A percentile compares a stretch with the other conserved stretches of the same genome.
Evolutionary conservation across 208 protist species (phyloP).

Genomic region (Acanthamoeba sp.): DNA sequence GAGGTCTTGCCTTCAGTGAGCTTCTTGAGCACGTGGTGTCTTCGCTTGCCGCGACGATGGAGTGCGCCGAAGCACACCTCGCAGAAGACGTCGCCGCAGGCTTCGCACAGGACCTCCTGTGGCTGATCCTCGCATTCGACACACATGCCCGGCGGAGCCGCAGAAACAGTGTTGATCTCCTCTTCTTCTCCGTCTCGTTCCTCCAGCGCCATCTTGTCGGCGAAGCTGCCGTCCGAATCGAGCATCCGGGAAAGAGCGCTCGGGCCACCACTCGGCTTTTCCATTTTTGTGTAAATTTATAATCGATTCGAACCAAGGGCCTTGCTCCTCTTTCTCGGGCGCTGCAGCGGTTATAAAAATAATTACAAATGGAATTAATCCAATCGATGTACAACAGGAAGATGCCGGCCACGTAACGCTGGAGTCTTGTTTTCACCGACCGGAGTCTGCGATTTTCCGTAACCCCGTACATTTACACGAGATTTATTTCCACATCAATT

Average conservation of each 20-base stretch:
- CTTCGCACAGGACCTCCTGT: conserved; percentile 65
- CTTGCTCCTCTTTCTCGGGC: too few relatives aligned
- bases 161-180: neutral
- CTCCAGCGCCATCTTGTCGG: conserved; percentile 24
- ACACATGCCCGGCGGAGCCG: conserved; percentile 76
- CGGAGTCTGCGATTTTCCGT: too few relatives aligned
- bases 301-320: too few relatives aligned
- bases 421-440: too few relatives aligned
- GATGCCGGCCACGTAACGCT: too few relatives aligned
- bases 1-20: conserved; percentile 11
- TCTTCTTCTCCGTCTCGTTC: conserved; percentile 8
- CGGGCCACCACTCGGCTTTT: neutral
- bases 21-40: neutral
- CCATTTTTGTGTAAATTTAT: neutral
- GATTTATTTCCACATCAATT: too few relatives aligned
- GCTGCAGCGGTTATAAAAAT: too few relatives aligned
- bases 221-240: neutral
- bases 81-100: conserved; percentile 79
- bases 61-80: conserved; percentile 76
- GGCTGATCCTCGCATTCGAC: conserved; percentile 81
- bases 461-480: too few relatives aligned
- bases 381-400: too few relatives aligned
- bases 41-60: conserved; percentile 77
- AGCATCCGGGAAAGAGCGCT: neutral
- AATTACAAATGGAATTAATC: too few relatives aligned